These are phyloP conservation scores for Sclerotinia sclerotiorum DNA, from an alignment of 2,329 filamentous ascomycete species.

Conservation along the genomic window DNA sequence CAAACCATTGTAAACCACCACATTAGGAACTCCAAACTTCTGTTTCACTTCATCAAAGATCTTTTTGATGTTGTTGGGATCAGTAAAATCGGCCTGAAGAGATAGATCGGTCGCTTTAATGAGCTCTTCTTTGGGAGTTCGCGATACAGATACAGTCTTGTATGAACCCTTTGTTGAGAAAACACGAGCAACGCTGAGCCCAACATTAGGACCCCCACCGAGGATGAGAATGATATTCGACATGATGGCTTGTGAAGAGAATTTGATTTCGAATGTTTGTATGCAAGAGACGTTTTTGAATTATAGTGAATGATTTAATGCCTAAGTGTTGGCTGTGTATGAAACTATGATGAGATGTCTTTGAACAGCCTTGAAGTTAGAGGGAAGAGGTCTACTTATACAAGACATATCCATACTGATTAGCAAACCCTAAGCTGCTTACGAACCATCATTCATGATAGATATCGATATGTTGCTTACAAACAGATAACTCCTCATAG, in stretches of 20 bases:
- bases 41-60: conserved; percentile 45
- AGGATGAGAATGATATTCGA: conserved; percentile 42
- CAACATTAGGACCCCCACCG: conserved; percentile 46
- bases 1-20: conserved; percentile 47
- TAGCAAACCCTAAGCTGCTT: too few species aligned
- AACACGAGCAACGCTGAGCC: conserved; percentile 38
- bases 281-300: background rate
- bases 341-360: background rate
- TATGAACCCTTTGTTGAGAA: conserved; percentile 45
- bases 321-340: too few species aligned
- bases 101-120: conserved; percentile 38
- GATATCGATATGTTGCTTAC: too few species aligned
- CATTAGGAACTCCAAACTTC: conserved; percentile 42
- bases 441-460: too few species aligned
- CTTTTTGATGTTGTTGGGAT: conserved; percentile 28
- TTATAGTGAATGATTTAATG: background rate
- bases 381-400: background rate
- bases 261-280: background rate
- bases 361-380: background rate
- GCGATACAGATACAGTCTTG: conserved; percentile 44
- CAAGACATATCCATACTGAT: too few species aligned
- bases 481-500: too few species aligned
- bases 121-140: conserved; percentile 36
- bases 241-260: background rate
- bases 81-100: conserved; percentile 42